Conservation (phyloP, 352 stramenopile genomes). For the Phytophthora sp. region DNA sequence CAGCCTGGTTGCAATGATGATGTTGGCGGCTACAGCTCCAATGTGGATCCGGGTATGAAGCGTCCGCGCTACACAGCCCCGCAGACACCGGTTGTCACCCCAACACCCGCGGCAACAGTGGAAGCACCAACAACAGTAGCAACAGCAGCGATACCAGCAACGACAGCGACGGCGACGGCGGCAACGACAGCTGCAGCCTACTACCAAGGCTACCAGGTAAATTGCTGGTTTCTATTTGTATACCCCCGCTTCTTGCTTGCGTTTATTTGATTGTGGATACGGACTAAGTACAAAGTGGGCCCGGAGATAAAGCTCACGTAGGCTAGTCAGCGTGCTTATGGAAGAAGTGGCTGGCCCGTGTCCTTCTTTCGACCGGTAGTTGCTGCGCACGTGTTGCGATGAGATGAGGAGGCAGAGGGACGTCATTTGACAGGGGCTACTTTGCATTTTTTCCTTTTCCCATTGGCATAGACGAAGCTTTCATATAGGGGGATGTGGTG, state of each 20-base stretch:
- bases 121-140: constrained; percentile 24
- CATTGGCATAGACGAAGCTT: constrained; percentile 11
- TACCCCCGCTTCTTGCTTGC: constrained; percentile 23
- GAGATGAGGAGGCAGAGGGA: constrained; percentile 29
- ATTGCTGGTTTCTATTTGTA: constrained; percentile 24
- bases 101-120: constrained; percentile 15
- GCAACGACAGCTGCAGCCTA: constrained; percentile 51
- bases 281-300: constrained; percentile 17
- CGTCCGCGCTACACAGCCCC: constrained; percentile 53
- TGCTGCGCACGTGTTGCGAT: constrained; percentile 31
- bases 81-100: constrained; percentile 17
- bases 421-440: constrained; percentile 31
- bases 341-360: constrained; percentile 32
- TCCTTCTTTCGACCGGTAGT: constrained; percentile 36
- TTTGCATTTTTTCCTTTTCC: constrained; percentile 34
- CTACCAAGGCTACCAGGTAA: constrained; percentile 86
- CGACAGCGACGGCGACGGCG: constrained; percentile 13
- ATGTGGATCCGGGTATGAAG: constrained; percentile 53
- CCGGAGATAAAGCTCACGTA: constrained; percentile 19
- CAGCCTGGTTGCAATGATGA: constrained; percentile 28
- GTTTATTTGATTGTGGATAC: constrained; percentile 38
- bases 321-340: constrained; percentile 17
- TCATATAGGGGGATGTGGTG: constrained; percentile 16
- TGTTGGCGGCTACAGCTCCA: constrained; percentile 39
- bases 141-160: constrained; percentile 23